Base-by-base conservation (phyloP, 2,329 filamentous ascomycete species). In the Clonostachys chloroleuca region DNA sequence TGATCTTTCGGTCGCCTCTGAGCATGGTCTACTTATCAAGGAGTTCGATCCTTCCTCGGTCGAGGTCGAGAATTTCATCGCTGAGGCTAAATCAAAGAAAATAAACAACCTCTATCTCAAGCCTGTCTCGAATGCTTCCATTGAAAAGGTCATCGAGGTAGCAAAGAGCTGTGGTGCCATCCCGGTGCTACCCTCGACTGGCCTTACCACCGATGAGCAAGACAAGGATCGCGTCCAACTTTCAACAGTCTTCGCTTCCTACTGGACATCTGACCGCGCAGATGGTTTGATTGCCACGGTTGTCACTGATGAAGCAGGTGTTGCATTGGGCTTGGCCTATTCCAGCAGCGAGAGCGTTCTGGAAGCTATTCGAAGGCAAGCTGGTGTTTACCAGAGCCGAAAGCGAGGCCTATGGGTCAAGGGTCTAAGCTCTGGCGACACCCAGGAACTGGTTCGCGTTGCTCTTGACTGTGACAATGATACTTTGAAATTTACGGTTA, bases 331-430 rank as follows among this genome's bases (percentile, higher is more conserved):
- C 1, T 71, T 99, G 53, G 94, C 96, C 16, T 99, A 96, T 75
- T 96, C 92, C 68, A 96, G 89, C 61, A 83, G 87, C 52, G 89
- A 95, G 66, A 97, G 92, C 63, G 83, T 99, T 34, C 76, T 83
- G 9, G 92, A 95, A 70, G 92, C 92, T 36, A 64, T 99, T 51
- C 82, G 81, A 59, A 95, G 90, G 6, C 73, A 78, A 57, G 75
- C 74, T 1, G 92, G 94, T 34, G 92, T 97, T 36, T 99, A 99
- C 65, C 91, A 96, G 69, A 97, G 92, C 72, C 81, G 94, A 45
- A 97, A 96, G 74, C 82, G 94, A 41, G 94, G 94, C 1, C 70
- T 99, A 30, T 99, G 94, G 94, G 87, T 95, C 68, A 99, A 99
- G 73, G 94, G 94, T 6, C 89, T 92, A 45, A 94, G 87, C 9